Percentiles rank a stretch among this genome's conserved stretches.
phyloP scores from a whole-genome alignment of 768 basidiomycete species.

The Hortiboletus flavorubellus region DNA sequence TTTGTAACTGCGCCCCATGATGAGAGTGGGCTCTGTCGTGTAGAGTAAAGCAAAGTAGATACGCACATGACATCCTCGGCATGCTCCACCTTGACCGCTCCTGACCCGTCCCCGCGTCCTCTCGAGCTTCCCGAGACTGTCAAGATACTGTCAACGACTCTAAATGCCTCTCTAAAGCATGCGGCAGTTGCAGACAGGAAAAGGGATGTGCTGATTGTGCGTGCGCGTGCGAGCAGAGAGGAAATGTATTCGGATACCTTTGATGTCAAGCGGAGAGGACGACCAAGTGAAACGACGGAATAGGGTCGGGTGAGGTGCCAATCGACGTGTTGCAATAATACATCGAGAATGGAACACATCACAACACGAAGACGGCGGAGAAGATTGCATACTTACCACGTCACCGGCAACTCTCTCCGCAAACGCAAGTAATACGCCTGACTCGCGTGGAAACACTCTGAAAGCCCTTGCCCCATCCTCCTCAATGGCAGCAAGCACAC shows the following conservation, averaged over 20 bases:
- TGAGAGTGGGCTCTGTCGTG: background rate
- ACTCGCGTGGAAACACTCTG: constrained; percentile 78
- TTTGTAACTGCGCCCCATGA: constrained; percentile 55
- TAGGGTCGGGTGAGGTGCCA: background rate
- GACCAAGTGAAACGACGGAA: background rate
- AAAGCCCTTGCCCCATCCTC: constrained; percentile 81
- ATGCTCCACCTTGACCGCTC: constrained; percentile 42
- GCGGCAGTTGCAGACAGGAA: constrained; percentile 89
- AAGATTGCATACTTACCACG: constrained; percentile 52
- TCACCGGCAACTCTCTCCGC: constrained; percentile 82
- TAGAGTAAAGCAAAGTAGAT: constrained; percentile 3
- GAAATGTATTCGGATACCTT: constrained; percentile 88
- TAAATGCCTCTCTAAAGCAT: constrained; percentile 83
- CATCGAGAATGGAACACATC: background rate
- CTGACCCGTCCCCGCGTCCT: constrained; percentile 1
- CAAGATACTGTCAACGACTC: constrained; percentile 75
- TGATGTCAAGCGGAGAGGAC: background rate
- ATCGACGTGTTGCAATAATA: background rate
- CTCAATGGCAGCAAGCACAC: constrained; percentile 57
- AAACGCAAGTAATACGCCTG: constrained; percentile 77
- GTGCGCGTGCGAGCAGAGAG: constrained; percentile 70
- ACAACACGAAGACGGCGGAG: background rate
- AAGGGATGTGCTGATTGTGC: constrained; percentile 64
- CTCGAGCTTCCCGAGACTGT: constrained; percentile 40
- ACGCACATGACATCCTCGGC: constrained; percentile 85